Evolutionary conservation across 495 filamentous ascomycete species (phyloP).

Genomic region (Penicillium egyptiacum): DNA sequence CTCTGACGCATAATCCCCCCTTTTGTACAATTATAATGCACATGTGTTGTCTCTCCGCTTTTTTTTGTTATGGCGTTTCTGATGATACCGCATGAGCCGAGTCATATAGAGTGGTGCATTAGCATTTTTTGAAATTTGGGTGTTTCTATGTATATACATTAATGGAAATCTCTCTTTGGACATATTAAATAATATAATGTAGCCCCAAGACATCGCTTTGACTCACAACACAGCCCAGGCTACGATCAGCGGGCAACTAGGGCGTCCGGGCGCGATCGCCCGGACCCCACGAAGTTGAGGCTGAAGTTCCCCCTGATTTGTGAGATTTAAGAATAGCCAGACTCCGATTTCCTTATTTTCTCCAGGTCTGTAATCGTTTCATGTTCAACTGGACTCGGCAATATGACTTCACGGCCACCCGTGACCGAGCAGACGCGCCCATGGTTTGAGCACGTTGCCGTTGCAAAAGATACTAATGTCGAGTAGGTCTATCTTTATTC

Average conservation of each 20-base stretch:
- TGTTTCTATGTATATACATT: slow-evolving; percentile 7
- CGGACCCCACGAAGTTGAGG: slow-evolving; percentile 53
- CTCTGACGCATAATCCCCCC: slow-evolving; percentile 20
- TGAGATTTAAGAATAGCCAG: neutral
- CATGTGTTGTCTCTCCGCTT: slow-evolving; percentile 22
- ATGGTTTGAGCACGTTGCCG: slow-evolving; percentile 21
- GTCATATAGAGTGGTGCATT: slow-evolving; percentile 31
- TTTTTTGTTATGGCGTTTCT: slow-evolving; percentile 24
- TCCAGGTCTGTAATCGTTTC: neutral
- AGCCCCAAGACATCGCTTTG: neutral
- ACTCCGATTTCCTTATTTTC: neutral
- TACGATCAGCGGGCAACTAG: slow-evolving; percentile 5
- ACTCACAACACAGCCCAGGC: slow-evolving; percentile 4
- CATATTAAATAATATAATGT: neutral
- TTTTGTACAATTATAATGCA: slow-evolving; percentile 31
- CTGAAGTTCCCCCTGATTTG: slow-evolving; percentile 41
- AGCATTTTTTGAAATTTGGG: slow-evolving; percentile 12
- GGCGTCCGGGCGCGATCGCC: slow-evolving; percentile 50
- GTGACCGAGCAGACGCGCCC: slow-evolving; percentile 9
- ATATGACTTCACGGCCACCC: slow-evolving; percentile 13
- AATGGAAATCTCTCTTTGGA: slow-evolving; percentile 3
- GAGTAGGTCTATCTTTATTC: slow-evolving; percentile 39
- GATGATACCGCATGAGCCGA: slow-evolving; percentile 34
- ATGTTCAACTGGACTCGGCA: neutral
- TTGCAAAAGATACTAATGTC: slow-evolving; percentile 30